These are phyloP conservation scores for Austroboletus niveus DNA, from an alignment of 1,284 basidiomycete genomes.

Conservation along the genomic window DNA sequence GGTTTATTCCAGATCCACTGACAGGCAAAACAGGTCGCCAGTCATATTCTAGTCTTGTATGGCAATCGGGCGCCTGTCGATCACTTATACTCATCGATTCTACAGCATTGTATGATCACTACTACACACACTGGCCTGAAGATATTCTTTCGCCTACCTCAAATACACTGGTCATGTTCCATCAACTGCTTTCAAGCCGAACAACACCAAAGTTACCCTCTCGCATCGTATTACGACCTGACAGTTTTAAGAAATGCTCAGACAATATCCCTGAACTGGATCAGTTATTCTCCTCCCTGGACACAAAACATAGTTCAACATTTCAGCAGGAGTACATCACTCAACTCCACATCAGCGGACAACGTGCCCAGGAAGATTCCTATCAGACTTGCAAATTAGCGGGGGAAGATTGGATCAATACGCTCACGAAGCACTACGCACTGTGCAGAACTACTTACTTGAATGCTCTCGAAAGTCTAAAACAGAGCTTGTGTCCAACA, in stretches of 20 bases:
- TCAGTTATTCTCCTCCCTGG: neutral
- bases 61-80: constrained; percentile 25
- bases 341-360: neutral
- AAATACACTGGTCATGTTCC: neutral
- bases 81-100: no score
- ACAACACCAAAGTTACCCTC: neutral
- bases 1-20: constrained; percentile 43
- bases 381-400: neutral
- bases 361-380: neutral
- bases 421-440: neutral
- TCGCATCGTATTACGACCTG: neutral
- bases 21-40: constrained; percentile 45
- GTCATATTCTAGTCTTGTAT: constrained; percentile 41
- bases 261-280: neutral
- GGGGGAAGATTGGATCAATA: neutral
- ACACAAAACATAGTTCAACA: neutral
- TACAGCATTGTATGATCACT: no score
- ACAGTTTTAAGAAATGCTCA: neutral
- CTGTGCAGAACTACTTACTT: neutral
- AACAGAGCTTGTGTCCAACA: neutral
- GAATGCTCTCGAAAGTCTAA: neutral
- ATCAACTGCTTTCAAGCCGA: neutral
- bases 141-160: no score
- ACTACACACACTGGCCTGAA: no score
- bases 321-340: neutral